Base-by-base conservation (phyloP, 2,329 filamentous ascomycete species). In the Xylariaceae sp. region DNA sequence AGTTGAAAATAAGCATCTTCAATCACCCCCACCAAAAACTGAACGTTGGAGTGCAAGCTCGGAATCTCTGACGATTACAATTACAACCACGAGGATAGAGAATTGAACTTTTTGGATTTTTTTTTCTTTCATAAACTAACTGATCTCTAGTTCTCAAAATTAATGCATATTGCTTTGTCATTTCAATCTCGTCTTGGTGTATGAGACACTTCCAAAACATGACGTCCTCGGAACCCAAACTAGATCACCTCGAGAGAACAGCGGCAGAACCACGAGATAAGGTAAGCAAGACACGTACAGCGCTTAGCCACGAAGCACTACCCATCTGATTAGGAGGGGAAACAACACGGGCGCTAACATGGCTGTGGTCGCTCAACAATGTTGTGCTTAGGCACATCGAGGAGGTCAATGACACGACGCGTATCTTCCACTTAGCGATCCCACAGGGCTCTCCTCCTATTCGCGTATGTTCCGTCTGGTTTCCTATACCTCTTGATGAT, bases 251-350 rank as follows among this genome's bases (percentile, higher is more conserved):
- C 57, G 84, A 92, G 64, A 83, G 91, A 50, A 96, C 92, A 9
- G 87, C 89, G 3, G 75, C 82, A 34, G 89, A 95, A 69, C 90
- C 88, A 37, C 86, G 92, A 55, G 85, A 89, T 56, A 76, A 82
- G 58, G 83, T 83, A 67, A 50, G 65, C n/a, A 12, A 29, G 37
- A 4, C 21, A 12, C 26, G 2, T 9, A 29, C 33, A 26, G 9
- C n/a, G n/a, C n/a, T n/a, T n/a, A n/a, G n/a, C n/a, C n/a, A n/a
- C n/a, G n/a, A 23, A 46, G 17, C n/a, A n/a, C 6, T 14, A 14
- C 28, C 12, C 12, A 28, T 7, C 12, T 19, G 5, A 12, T 4
- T 7, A 17, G 9, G n/a, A 6, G 12, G 34, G 24, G 11, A 21
- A 6, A 6, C 1, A 5, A 3, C 17, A 14, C 19, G 12, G 40